These are phyloP conservation scores for Persicaria tinctoria DNA, from an alignment of 148 eudicot species.

Conservation along the genomic window DNA sequence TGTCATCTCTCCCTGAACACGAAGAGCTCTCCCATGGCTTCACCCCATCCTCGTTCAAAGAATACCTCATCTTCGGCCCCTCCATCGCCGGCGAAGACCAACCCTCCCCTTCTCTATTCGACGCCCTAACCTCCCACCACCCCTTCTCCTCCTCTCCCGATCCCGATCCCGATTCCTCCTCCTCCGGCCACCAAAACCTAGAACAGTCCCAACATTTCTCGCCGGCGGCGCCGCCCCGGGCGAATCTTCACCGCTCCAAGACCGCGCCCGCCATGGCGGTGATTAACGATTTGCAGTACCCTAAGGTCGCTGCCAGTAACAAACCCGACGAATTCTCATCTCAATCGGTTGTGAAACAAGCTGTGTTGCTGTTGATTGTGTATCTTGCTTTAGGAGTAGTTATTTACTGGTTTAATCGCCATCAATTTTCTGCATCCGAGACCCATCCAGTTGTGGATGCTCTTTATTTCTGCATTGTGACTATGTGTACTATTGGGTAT, in stretches of 20 bases:
- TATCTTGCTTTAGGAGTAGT: constrained; percentile 64
- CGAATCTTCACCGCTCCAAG: constrained; percentile 60
- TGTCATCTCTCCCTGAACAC: constrained; percentile 48
- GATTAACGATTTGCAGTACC: constrained; percentile 42
- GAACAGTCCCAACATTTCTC: constrained; percentile 18
- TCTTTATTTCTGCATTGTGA: constrained; percentile 87
- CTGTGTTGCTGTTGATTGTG: constrained; percentile 48
- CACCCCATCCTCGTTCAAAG: constrained; percentile 69
- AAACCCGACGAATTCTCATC: constrained; percentile 37
- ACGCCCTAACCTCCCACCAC: constrained; percentile 31
- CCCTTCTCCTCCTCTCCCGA: constrained; percentile 5
- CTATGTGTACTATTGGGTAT: constrained; percentile 98
- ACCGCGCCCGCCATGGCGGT: constrained; percentile 94
- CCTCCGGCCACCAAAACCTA: constrained; percentile 20
- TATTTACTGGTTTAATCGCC: constrained; percentile 50
- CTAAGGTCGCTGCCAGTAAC: background rate
- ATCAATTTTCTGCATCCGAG: constrained; percentile 43
- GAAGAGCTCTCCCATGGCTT: constrained; percentile 41
- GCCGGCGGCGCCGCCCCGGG: constrained; percentile 45
- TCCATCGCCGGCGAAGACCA: constrained; percentile 18
- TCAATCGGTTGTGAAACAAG: constrained; percentile 56
- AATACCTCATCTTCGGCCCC: constrained; percentile 71
- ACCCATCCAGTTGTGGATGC: constrained; percentile 94
- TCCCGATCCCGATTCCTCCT: constrained; percentile 19
- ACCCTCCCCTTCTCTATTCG: constrained; percentile 24